These are phyloP conservation scores for Ogataea paraovalis DNA, from an alignment of 805 yeast species.

Conservation along the genomic window DNA sequence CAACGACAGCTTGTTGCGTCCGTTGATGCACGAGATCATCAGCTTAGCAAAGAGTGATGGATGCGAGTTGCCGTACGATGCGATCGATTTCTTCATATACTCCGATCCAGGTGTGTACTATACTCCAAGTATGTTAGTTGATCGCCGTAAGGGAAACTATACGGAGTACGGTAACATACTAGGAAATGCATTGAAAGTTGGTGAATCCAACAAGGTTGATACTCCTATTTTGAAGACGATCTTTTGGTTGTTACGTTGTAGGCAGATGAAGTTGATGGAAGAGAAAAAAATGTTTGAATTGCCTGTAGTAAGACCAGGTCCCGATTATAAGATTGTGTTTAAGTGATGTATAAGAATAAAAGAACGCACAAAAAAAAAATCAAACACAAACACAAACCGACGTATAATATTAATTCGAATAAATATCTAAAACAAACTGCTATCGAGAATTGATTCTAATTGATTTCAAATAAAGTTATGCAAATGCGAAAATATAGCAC, in stretches of 20 bases:
- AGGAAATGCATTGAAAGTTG: slow-evolving; percentile 58
- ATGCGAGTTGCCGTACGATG: slow-evolving; percentile 43
- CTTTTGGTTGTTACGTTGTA: slow-evolving; percentile 55
- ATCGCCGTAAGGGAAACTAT: slow-evolving; percentile 55
- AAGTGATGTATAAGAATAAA: neutral
- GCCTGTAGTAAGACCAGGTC: slow-evolving; percentile 32
- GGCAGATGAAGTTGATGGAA: slow-evolving; percentile 62
- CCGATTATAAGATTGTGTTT: neutral
- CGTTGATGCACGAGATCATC: slow-evolving; percentile 66
- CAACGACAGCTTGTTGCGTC: slow-evolving; percentile 37
- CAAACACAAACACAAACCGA: too few species aligned
- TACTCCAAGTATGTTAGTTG: slow-evolving; percentile 71
- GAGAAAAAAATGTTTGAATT: slow-evolving; percentile 40
- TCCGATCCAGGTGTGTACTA: slow-evolving; percentile 56
- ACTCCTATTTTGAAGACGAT: slow-evolving; percentile 59
- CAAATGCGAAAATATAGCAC: too few species aligned
- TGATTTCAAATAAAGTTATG: too few species aligned
- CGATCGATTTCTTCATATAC: slow-evolving; percentile 47
- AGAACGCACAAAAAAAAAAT: neutral
- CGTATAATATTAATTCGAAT: too few species aligned
- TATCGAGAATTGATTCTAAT: too few species aligned
- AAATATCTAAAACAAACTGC: too few species aligned
- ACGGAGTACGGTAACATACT: slow-evolving; percentile 70
- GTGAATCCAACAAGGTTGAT: slow-evolving; percentile 41
- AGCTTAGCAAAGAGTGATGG: slow-evolving; percentile 71